Evolutionary conservation across 768 basidiomycete species (phyloP).

Genomic region (Amanita pallidorosea): DNA sequence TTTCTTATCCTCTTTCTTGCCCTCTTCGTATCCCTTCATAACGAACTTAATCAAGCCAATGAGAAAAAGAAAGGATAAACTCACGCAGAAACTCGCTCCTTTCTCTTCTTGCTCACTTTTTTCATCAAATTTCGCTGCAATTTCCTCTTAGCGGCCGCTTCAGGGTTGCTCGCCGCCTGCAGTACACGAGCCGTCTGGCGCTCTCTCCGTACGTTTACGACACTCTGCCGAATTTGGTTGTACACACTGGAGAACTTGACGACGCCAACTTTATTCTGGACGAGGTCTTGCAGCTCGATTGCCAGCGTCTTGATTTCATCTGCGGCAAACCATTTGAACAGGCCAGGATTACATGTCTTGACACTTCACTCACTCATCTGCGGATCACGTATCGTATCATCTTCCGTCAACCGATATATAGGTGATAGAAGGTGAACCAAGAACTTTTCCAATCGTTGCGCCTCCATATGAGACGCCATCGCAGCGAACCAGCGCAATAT

Average conservation of each 20-base stretch:
- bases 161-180: conserved; percentile 64
- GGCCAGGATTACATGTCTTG: neutral
- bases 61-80: conserved; percentile 16
- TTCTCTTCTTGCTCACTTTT: conserved; percentile 81
- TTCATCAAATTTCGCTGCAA: conserved; percentile 61
- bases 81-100: conserved; percentile 49
- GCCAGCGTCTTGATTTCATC: conserved; percentile 79
- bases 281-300: conserved; percentile 74
- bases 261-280: conserved; percentile 83
- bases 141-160: conserved; percentile 67
- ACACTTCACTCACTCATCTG: conserved; percentile 59
- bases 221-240: conserved; percentile 68
- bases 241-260: conserved; percentile 74
- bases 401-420: conserved; percentile 78
- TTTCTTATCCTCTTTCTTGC: conserved; percentile 35
- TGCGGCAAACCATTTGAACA: conserved; percentile 17
- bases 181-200: conserved; percentile 50
- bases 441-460: conserved; percentile 48
- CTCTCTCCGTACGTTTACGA: conserved; percentile 55
- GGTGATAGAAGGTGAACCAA: conserved; percentile 81
- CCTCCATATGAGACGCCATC: conserved; percentile 66
- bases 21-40: conserved; percentile 36
- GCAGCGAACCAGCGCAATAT: conserved; percentile 92
- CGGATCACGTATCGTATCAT: conserved; percentile 69
- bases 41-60: neutral